Evolutionary conservation across 2,329 filamentous ascomycete genomes (phyloP), one percentile per base, ranked within the genome.

Genomic region (Talaromyces sp.): DNA sequence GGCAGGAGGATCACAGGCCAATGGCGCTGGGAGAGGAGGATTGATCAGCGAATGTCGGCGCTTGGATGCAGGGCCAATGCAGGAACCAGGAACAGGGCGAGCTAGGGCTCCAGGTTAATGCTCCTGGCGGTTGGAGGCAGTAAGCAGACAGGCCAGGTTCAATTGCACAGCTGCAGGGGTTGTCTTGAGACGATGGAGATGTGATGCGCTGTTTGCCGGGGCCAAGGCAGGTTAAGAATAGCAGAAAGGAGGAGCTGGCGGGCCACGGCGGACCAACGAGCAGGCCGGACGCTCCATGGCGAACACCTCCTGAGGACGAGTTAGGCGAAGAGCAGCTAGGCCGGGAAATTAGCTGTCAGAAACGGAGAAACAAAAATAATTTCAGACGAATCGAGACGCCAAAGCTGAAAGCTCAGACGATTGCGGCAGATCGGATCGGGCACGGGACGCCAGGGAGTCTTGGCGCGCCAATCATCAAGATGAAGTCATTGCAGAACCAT

Each of bases 21-120:
- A 53, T 53, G 55, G 44, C 55, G 54, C 59, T 57, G 49, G 9
- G n/a, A 56, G 42, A 44, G 39, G 27, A 60, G 10, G 25, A 33
- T n/a, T 27, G 33, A 51, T 27, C 39, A 44, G 51, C 58, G 58
- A 55, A 53, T 44, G 53, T 36, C 39, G 55, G 59, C 59, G 59
- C 59, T 61, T 61, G 55, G 36, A 61, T 55, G 55, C 44, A 33
- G 49, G 33, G 55, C 59, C 42, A 39, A 57, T 57, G 59, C 55
- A 61, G 59, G 59, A 57, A 61, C 59, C 42, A 47, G 51, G 44
- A 25, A 47, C 44, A 10, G 22, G 19, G 44, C 44, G 22, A 47
- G 19, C 44, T 47, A 47, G 19, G 19, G 15, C 22, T 19, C 11
- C 44, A 47, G 44, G 44, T 25, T 13, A 47, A 47, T 25, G 44